A percentile compares a stretch with the other conserved stretches of the same genome.
These are phyloP conservation scores for Calonectria pseudoreteaudii DNA, from an alignment of 2,329 filamentous ascomycete species.

Conservation along the genomic window DNA sequence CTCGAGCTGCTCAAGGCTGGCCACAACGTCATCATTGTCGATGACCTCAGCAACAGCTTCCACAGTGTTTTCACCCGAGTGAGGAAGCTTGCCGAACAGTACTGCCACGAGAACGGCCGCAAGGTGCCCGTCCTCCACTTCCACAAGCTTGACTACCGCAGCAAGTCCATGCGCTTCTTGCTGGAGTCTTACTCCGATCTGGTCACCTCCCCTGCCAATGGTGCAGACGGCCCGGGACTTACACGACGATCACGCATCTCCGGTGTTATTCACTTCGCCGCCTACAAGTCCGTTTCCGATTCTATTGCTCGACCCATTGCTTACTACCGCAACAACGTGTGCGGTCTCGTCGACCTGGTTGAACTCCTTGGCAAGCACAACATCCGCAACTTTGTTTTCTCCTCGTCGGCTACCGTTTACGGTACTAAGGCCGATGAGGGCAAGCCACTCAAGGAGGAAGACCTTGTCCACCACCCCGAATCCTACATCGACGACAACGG, in stretches of 20 bases:
- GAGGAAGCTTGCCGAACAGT: constrained; percentile 23
- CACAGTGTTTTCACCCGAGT: constrained; percentile 33
- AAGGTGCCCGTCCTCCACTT: constrained; percentile 47
- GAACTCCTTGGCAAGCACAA: constrained; percentile 66
- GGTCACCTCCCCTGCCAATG: constrained; percentile 27
- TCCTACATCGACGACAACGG: constrained; percentile 61
- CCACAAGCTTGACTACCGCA: constrained; percentile 54
- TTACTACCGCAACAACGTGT: constrained; percentile 77
- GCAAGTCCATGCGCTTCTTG: constrained; percentile 50
- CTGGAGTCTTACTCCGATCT: constrained; percentile 49
- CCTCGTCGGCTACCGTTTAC: constrained; percentile 76
- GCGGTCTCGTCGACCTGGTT: constrained; percentile 71
- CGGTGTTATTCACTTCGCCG: constrained; percentile 78
- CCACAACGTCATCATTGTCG: constrained; percentile 63
- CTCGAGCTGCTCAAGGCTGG: constrained; percentile 65
- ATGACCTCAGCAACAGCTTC: constrained; percentile 59
- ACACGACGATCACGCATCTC: constrained; percentile 27
- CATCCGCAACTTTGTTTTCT: constrained; percentile 76
- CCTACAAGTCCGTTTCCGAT: constrained; percentile 74
- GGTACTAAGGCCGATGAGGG: constrained; percentile 65
- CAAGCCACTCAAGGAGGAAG: constrained; percentile 62
- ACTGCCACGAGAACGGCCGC: constrained; percentile 17
- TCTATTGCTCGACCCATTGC: constrained; percentile 70
- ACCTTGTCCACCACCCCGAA: constrained; percentile 45
- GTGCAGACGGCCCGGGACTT: not conserved